Conservation (phyloP, 495 filamentous ascomycete species). For the Venustampulla echinocandica region DNA sequence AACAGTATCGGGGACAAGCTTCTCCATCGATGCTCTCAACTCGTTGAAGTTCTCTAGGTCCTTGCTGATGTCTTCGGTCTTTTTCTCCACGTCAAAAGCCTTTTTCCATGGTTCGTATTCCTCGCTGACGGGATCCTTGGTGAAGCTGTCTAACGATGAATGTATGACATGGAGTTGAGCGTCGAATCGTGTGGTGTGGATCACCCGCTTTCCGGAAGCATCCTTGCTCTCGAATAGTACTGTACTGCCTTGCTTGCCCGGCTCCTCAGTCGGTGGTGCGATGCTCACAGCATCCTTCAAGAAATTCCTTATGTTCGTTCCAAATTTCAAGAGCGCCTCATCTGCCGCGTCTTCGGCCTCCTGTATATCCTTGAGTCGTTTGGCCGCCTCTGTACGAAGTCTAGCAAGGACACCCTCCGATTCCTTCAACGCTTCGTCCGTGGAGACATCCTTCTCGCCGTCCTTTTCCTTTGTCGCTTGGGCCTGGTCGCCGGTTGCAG, state of each 20-base stretch:
- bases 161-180: conserved; percentile 95
- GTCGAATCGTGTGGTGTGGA: conserved; percentile 89
- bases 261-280: conserved; percentile 47
- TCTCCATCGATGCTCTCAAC: conserved; percentile 87
- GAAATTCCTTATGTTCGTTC: conserved; percentile 83
- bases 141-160: conserved; percentile 74
- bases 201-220: conserved; percentile 77
- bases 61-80: conserved; percentile 75
- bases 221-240: conserved; percentile 90
- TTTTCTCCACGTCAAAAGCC: conserved; percentile 68
- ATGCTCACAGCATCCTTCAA: conserved; percentile 86
- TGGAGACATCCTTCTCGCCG: conserved; percentile 30
- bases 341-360: conserved; percentile 95
- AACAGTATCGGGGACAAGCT: conserved; percentile 81
- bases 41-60: conserved; percentile 87
- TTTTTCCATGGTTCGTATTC: conserved; percentile 69
- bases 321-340: conserved; percentile 89
- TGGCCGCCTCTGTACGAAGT: conserved; percentile 71
- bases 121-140: conserved; percentile 64
- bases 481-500: conserved; percentile 16
- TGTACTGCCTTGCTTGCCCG: conserved; percentile 25
- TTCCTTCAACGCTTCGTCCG: conserved; percentile 49
- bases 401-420: conserved; percentile 75
- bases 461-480: conserved; percentile 26
- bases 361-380: conserved; percentile 83